A percentile compares a stretch with the other conserved stretches of the same genome.
Conservation (phyloP, 202 grass and related monocot genomes). For the Musa balbisiana region DNA sequence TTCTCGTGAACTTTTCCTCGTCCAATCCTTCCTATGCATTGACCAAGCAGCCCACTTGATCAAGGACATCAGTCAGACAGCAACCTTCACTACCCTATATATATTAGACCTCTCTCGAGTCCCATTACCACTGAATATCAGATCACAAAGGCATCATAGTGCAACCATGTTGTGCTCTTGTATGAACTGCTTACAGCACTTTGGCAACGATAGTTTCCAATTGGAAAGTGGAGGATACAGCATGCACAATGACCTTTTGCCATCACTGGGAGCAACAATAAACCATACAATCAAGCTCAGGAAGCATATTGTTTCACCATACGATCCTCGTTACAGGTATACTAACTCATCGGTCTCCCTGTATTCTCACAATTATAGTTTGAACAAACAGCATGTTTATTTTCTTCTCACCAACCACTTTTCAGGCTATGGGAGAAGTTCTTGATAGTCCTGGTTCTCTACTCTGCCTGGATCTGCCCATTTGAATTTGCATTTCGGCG, state of each 20-base stretch:
- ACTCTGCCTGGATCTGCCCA: constrained; percentile 13
- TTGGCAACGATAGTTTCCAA: not conserved
- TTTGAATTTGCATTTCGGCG: constrained; percentile 16
- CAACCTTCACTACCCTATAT: constrained; percentile 11
- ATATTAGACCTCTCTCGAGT: not conserved
- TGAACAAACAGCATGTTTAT: not conserved
- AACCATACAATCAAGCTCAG: not conserved
- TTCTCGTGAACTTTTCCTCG: not conserved
- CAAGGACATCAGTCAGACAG: not conserved
- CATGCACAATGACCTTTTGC: not conserved
- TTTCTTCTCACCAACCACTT: not conserved
- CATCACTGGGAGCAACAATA: constrained; percentile 12
- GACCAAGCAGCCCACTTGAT: not conserved
- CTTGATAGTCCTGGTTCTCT: constrained; percentile 13
- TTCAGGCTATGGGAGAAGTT: constrained; percentile 13
- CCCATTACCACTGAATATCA: not conserved
- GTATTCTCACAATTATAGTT: not conserved
- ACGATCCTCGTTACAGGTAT: constrained; percentile 10
- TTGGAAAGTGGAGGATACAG: not conserved
- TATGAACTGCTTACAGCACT: constrained; percentile 1
- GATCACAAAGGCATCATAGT: constrained; percentile 4
- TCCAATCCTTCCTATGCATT: not conserved
- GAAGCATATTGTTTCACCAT: constrained; percentile 9
- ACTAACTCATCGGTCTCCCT: not conserved
- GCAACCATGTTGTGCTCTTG: not conserved